phyloP scores from a whole-genome alignment of 257 asterid species.

The Misopates orontium region DNA sequence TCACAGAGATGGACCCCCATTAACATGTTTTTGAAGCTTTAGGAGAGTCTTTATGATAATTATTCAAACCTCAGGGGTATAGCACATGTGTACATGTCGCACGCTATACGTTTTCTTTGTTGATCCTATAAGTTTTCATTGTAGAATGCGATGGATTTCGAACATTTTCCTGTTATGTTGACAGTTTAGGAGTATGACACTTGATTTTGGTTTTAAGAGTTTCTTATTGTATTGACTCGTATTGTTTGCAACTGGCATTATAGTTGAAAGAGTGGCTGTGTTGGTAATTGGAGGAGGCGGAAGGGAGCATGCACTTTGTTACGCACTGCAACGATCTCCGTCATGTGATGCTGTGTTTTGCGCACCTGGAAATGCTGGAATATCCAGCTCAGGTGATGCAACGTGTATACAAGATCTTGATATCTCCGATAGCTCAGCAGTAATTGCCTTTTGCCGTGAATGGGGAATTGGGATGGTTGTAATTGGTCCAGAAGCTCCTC shows the following conservation, averaged over 20 bases:
- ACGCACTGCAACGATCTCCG: slow-evolving; percentile 74
- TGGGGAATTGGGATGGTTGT: slow-evolving; percentile 87
- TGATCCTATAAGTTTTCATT: no score
- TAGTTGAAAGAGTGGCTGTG: slow-evolving; percentile 74
- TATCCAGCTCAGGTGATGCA: slow-evolving; percentile 78
- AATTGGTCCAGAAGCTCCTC: slow-evolving; percentile 95
- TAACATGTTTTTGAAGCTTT: no score
- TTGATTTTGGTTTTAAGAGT: no score
- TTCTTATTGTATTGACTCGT: not conserved
- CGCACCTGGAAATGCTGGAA: slow-evolving; percentile 97
- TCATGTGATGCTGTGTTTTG: slow-evolving; percentile 84
- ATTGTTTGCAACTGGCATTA: slow-evolving; percentile 17
- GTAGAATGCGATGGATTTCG: no score
- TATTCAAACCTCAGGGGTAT: no score
- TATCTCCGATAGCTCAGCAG: slow-evolving; percentile 64
- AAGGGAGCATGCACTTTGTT: slow-evolving; percentile 90
- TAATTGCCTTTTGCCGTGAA: slow-evolving; percentile 72
- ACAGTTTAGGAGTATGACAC: no score
- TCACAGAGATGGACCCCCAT: no score
- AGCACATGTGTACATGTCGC: no score
- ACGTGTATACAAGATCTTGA: slow-evolving; percentile 75
- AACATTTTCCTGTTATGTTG: no score
- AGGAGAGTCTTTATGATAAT: no score
- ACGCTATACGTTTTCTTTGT: no score
- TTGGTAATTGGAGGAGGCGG: slow-evolving; percentile 99